Conservation (phyloP, 345 rosid species). For the Brassica rapa region DNA sequence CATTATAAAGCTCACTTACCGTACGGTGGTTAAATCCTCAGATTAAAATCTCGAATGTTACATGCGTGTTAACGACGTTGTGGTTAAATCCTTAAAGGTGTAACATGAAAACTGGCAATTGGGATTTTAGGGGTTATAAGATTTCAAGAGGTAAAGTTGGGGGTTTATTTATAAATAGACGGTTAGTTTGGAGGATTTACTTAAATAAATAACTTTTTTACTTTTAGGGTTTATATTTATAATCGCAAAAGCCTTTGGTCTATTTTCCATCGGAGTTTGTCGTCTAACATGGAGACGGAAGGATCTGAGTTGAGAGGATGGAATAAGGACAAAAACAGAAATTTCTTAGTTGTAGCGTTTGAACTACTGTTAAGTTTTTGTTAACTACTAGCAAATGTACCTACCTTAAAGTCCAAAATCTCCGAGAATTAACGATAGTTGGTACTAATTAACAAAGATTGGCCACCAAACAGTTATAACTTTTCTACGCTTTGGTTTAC, state of each 20-base stretch:
- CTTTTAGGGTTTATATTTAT: not conserved
- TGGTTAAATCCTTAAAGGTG: not conserved
- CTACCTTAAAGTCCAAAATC: conserved; percentile 15
- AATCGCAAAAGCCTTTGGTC: not conserved
- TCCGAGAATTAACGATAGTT: conserved; percentile 1
- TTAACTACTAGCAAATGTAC: not conserved
- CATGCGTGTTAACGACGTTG: not conserved
- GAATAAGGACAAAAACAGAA: too few relatives aligned
- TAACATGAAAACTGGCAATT: not conserved
- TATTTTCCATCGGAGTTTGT: too few relatives aligned
- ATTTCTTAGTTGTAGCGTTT: not conserved
- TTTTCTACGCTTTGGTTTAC: too few relatives aligned
- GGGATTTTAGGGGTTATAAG: not conserved
- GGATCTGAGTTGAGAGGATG: too few relatives aligned
- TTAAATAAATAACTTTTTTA: not conserved
- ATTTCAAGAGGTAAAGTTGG: not conserved
- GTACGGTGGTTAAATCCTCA: not conserved
- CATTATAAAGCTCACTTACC: too few relatives aligned
- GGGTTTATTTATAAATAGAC: not conserved
- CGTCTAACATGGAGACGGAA: too few relatives aligned
- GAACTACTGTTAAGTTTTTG: not conserved
- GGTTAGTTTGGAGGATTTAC: not conserved
- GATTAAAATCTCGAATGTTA: not conserved
- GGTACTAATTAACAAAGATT: not conserved
- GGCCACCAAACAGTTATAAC: conserved; percentile 15